Percentiles rank a stretch among this genome's conserved stretches.
These are phyloP conservation scores for Berkeleyomyces basicola DNA, from an alignment of 2,329 filamentous ascomycete species.

Conservation along the genomic window DNA sequence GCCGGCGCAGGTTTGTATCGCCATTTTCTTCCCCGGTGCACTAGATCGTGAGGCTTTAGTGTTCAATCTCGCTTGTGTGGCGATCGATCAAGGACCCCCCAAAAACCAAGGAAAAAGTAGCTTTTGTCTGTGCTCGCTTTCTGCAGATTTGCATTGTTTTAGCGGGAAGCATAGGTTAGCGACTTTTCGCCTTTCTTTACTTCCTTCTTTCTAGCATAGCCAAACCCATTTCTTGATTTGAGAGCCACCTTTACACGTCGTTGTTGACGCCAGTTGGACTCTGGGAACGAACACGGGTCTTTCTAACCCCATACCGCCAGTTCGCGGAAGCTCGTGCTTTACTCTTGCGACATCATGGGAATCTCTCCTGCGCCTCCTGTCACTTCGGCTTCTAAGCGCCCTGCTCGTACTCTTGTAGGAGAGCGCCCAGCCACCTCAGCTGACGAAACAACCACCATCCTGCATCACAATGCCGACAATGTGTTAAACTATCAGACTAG, in stretches of 20 bases:
- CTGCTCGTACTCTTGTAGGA: neutral
- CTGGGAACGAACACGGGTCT: too few species aligned
- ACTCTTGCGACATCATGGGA: neutral
- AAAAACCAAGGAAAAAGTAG: neutral
- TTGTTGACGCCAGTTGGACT: too few species aligned
- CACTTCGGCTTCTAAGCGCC: neutral
- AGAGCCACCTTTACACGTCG: neutral
- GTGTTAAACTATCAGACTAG: constrained; percentile 11
- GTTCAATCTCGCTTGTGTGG: neutral
- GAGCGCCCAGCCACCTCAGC: constrained; percentile 1
- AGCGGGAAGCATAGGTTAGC: neutral
- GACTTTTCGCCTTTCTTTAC: neutral
- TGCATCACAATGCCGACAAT: neutral
- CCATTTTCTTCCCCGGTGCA: neutral
- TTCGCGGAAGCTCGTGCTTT: neutral
- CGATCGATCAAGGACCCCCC: neutral
- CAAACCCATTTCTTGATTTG: neutral
- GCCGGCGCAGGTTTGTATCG: neutral
- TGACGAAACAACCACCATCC: constrained; percentile 13
- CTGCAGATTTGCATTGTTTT: neutral
- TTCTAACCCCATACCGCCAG: too few species aligned
- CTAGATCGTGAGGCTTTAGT: neutral
- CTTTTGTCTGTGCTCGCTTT: neutral
- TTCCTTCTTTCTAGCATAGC: neutral
- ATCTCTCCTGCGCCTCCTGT: neutral